Conservation (phyloP, 768 basidiomycete species). For the Agaricus subrufescens region DNA sequence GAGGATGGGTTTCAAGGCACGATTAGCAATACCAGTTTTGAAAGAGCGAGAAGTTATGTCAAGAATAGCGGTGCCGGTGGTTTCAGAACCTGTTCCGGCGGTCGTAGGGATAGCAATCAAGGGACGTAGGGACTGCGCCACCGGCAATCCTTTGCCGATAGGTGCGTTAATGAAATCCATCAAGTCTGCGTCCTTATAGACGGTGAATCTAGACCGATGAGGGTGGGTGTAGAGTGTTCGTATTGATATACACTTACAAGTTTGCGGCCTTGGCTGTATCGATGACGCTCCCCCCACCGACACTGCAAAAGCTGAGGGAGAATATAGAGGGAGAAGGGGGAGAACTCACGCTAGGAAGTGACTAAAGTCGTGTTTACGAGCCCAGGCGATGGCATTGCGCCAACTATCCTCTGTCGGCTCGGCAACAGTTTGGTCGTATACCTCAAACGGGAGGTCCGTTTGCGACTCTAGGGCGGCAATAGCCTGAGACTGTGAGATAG, state of each 20-base stretch:
- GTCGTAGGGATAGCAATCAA: constrained; percentile 78
- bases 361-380: constrained; percentile 81
- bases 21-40: constrained; percentile 94
- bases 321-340: background rate
- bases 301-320: constrained; percentile 33
- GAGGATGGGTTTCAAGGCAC: constrained; percentile 85
- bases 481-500: constrained; percentile 39
- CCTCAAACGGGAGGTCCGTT: constrained; percentile 70
- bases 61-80: constrained; percentile 91
- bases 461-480: constrained; percentile 78
- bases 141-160: constrained; percentile 86
- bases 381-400: constrained; percentile 85
- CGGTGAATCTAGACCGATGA: constrained; percentile 57
- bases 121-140: constrained; percentile 68
- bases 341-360: constrained; percentile 82
- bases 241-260: constrained; percentile 39
- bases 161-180: constrained; percentile 98
- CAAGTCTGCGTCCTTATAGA: constrained; percentile 88
- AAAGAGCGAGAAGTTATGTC: constrained; percentile 89
- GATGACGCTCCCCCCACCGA: constrained; percentile 93
- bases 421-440: constrained; percentile 76
- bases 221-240: background rate
- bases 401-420: constrained; percentile 93
- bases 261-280: constrained; percentile 97
- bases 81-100: constrained; percentile 90